Conservation (phyloP, 768 basidiomycete genomes). For the Boletus speciosus region DNA sequence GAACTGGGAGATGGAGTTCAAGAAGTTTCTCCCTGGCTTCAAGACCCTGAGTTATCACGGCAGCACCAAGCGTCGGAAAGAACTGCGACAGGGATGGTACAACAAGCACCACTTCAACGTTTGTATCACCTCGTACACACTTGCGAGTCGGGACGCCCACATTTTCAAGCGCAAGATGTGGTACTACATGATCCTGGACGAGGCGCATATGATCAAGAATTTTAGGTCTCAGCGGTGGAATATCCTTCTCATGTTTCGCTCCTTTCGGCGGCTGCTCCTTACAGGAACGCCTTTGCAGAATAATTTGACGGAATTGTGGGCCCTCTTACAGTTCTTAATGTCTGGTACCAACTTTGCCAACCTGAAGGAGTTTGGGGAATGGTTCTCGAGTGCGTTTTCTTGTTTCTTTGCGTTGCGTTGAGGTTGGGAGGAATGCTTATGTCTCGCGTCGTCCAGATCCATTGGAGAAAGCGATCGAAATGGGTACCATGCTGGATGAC, state of each 20-base stretch:
- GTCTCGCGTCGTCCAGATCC: constrained; percentile 57
- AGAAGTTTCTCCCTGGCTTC: constrained; percentile 91
- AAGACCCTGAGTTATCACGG: constrained; percentile 89
- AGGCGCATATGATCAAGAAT: constrained; percentile 98
- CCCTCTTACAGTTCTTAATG: constrained; percentile 91
- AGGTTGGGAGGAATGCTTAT: neutral
- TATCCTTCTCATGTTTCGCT: constrained; percentile 82
- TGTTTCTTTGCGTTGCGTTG: neutral
- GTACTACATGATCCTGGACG: constrained; percentile 96
- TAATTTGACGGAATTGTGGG: constrained; percentile 95
- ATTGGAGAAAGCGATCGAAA: constrained; percentile 90
- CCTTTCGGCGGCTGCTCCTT: constrained; percentile 80
- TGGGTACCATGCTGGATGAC: constrained; percentile 69
- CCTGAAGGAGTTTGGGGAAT: constrained; percentile 89
- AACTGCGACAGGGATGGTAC: constrained; percentile 87
- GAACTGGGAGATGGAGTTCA: constrained; percentile 98
- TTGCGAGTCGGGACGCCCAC: constrained; percentile 87
- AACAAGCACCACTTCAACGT: constrained; percentile 89
- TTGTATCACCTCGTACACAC: constrained; percentile 90
- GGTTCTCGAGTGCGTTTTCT: constrained; percentile 83
- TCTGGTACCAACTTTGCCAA: constrained; percentile 87
- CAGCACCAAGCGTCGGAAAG: constrained; percentile 81
- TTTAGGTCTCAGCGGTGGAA: constrained; percentile 94
- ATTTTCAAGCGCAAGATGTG: constrained; percentile 90
- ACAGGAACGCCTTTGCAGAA: constrained; percentile 98